A percentile compares a stretch with the other conserved stretches of the same genome.
Evolutionary conservation across 306 rosid species (phyloP).

Genomic region (Cicer bijugum): DNA sequence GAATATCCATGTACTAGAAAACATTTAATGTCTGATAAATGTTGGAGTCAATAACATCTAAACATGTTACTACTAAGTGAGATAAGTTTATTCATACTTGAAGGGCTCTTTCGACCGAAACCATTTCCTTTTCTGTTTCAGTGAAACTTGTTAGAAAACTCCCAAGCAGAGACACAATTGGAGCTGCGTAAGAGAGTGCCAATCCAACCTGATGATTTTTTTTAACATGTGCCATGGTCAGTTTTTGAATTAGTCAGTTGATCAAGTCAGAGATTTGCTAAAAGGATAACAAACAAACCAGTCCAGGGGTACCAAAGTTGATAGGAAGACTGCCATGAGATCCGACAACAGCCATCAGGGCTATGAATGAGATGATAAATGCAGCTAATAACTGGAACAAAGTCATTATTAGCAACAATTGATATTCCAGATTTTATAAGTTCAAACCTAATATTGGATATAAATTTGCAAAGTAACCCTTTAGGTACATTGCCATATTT

Average conservation of each 20-base stretch:
- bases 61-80: conserved; percentile 4
- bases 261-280: conserved; percentile 42
- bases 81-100: conserved; percentile 64
- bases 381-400: conserved; percentile 85
- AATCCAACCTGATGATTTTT: conserved; percentile 71
- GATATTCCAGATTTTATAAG: conserved; percentile 34
- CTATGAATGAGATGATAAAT: conserved; percentile 77
- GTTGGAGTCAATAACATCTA: conserved; percentile 21
- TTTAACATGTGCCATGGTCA: conserved; percentile 25
- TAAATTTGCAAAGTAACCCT: conserved; percentile 31
- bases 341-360: conserved; percentile 89
- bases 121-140: conserved; percentile 99
- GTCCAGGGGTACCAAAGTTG: conserved; percentile 87
- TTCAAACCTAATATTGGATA: conserved; percentile 16
- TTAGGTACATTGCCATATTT: conserved; percentile 14
- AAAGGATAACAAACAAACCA: conserved; percentile 61
- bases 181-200: conserved; percentile 94
- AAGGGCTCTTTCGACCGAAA: conserved; percentile 88
- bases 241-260: conserved; percentile 20
- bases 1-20: conserved; percentile 81
- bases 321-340: conserved; percentile 68
- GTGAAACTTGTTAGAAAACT: conserved; percentile 89
- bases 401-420: conserved; percentile 30
- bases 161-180: conserved; percentile 80
- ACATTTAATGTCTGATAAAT: conserved; percentile 42